Evolutionary conservation across 2,329 filamentous ascomycete genomes (phyloP).

Genomic region (Colletotrichum shisoi): DNA sequence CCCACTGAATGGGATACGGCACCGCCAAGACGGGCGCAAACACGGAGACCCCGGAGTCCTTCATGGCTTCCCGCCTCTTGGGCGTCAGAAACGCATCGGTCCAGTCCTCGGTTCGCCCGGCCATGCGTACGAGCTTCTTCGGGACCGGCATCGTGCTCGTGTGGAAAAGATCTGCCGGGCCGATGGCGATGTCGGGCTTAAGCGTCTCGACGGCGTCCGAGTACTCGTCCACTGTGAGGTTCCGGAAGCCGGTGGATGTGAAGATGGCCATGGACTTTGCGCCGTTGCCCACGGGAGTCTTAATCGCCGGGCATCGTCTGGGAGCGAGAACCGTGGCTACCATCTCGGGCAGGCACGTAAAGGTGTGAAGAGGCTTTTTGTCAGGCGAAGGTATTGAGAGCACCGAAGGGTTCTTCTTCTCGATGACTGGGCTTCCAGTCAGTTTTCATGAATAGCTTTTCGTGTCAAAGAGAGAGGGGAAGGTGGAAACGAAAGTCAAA

Average conservation of each 20-base stretch:
- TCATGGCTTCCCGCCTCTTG: conserved; percentile 47
- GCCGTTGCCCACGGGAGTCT: conserved; percentile 74
- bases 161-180: conserved; percentile 73
- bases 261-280: conserved; percentile 76
- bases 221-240: conserved; percentile 75
- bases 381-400: conserved; percentile 47
- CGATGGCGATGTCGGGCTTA: conserved; percentile 80
- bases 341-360: conserved; percentile 74
- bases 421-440: conserved; percentile 57
- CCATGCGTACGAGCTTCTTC: conserved; percentile 84
- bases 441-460: neutral
- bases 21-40: conserved; percentile 78
- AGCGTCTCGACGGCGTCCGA: conserved; percentile 69
- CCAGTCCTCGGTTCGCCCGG: conserved; percentile 85
- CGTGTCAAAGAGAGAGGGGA: too few species aligned
- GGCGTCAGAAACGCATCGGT: conserved; percentile 70
- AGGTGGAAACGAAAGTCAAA: conserved; percentile 26
- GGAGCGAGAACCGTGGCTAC: conserved; percentile 76
- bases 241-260: conserved; percentile 85
- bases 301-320: conserved; percentile 78
- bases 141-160: conserved; percentile 62
- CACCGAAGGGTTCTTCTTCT: conserved; percentile 61
- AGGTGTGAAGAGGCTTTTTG: conserved; percentile 72
- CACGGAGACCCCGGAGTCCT: conserved; percentile 52
- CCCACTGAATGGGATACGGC: conserved; percentile 75